Evolutionary conservation across 225 moss, liverwort and hornwort species (phyloP).

Genomic region (Marchantia paleacea): DNA sequence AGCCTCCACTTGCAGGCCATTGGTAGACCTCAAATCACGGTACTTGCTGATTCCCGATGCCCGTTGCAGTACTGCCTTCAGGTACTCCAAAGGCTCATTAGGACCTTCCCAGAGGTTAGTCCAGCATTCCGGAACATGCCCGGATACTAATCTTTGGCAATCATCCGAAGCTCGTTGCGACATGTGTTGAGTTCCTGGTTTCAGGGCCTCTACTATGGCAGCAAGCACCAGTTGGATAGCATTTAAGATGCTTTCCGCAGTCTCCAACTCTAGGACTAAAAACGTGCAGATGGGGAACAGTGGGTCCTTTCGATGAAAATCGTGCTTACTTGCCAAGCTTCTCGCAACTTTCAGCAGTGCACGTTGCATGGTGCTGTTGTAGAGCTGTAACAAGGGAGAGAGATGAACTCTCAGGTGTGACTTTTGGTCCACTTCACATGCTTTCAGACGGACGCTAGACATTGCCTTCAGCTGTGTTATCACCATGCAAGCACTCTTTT

Average conservation of each 20-base stretch:
- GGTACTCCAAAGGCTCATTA: conserved; percentile 25
- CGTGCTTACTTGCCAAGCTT: conserved; percentile 8
- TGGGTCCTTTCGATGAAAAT: neutral
- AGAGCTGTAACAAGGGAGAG: conserved; percentile 21
- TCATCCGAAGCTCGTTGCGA: conserved; percentile 8
- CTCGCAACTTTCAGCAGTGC: conserved; percentile 4
- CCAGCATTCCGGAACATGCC: conserved; percentile 32
- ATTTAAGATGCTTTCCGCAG: conserved; percentile 19
- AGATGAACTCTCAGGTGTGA: conserved; percentile 29
- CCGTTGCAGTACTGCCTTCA: conserved; percentile 22
- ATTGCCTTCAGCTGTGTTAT: conserved; percentile 32
- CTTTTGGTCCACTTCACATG: conserved; percentile 22
- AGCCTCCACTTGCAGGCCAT: conserved; percentile 7
- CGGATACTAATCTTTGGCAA: conserved; percentile 33
- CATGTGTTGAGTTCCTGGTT: neutral
- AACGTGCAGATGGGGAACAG: conserved; percentile 32
- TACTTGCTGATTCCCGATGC: conserved; percentile 17
- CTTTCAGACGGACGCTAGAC: conserved; percentile 24
- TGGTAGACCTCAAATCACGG: conserved; percentile 7
- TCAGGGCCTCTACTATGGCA: conserved; percentile 17
- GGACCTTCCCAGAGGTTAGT: conserved; percentile 32
- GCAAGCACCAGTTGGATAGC: conserved; percentile 13
- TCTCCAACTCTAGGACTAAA: conserved; percentile 31
- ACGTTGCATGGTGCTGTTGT: conserved; percentile 1
- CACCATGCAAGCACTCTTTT: conserved; percentile 21